Conservation (phyloP, 2,329 filamentous ascomycete genomes). For the Colletotrichum sp. region DNA sequence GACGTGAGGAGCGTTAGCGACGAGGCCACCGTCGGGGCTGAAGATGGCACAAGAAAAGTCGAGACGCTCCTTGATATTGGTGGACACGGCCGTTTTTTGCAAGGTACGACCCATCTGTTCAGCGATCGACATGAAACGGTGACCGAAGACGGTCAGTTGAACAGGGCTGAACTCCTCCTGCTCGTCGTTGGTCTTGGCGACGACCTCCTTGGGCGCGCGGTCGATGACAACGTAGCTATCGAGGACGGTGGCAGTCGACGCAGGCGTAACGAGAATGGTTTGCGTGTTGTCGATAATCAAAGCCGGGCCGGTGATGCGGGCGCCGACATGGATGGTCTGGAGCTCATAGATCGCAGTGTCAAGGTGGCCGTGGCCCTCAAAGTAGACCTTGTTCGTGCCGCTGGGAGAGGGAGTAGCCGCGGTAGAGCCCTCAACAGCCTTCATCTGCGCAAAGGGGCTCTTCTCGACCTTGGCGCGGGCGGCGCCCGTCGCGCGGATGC, state of each 20-base stretch:
- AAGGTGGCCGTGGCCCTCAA: conserved; percentile 13
- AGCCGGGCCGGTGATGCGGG: conserved; percentile 61
- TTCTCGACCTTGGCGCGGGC: conserved; percentile 17
- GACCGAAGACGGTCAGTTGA: conserved; percentile 75
- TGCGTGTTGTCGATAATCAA: conserved; percentile 77
- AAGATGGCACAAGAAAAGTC: conserved; percentile 84
- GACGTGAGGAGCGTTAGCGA: conserved; percentile 77
- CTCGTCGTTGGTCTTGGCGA: conserved; percentile 67
- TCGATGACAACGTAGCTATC: conserved; percentile 42
- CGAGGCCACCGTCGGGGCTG: conserved; percentile 72
- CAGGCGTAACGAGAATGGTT: conserved; percentile 72
- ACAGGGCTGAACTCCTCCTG: conserved; percentile 69
- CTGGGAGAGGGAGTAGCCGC: conserved; percentile 70
- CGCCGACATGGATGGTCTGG: conserved; percentile 6
- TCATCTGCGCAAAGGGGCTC: conserved; percentile 20
- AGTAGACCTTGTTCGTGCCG: conserved; percentile 52
- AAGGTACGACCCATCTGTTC: conserved; percentile 81
- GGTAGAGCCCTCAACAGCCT: background rate
- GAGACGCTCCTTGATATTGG: conserved; percentile 79
- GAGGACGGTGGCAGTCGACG: conserved; percentile 35
- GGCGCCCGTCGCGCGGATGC: conserved; percentile 21
- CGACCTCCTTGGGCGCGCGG: conserved; percentile 24
- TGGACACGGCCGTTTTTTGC: conserved; percentile 78
- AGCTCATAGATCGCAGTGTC: conserved; percentile 15
- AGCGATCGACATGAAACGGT: conserved; percentile 82